Evolutionary conservation across 805 yeast species (phyloP).

Genomic region (Metschnikowia kofuensis): DNA sequence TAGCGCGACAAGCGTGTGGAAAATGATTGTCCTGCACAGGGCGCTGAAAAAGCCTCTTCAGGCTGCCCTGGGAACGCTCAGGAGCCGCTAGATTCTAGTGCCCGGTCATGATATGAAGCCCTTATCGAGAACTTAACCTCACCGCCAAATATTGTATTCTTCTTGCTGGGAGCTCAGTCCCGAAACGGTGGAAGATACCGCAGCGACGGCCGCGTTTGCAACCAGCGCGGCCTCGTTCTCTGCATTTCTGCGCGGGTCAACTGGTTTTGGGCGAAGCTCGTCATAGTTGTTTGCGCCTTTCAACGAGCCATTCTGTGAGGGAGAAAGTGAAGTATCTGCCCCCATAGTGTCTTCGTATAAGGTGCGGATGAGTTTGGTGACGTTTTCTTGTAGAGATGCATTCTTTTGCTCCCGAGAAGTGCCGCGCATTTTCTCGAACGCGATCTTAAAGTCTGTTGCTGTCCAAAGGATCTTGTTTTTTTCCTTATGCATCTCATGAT

Average conservation of each 20-base stretch:
- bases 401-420: constrained; percentile 44
- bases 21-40: not conserved
- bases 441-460: constrained; percentile 57
- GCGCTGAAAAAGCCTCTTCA: not conserved
- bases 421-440: constrained; percentile 58
- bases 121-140: not conserved
- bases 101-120: not conserved
- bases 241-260: constrained; percentile 5
- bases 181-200: constrained; percentile 28
- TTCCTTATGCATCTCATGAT: constrained; percentile 27
- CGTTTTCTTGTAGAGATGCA: constrained; percentile 12
- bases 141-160: constrained; percentile 38
- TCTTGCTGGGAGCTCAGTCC: constrained; percentile 31
- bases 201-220: constrained; percentile 40
- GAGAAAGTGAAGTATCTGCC: not conserved
- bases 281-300: constrained; percentile 10
- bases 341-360: constrained; percentile 5
- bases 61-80: no score
- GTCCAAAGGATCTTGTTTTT: constrained; percentile 41
- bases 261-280: constrained; percentile 10
- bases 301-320: not conserved
- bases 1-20: not conserved
- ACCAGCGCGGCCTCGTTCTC: constrained; percentile 30
- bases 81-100: not conserved
- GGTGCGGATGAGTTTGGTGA: constrained; percentile 14